Evolutionary conservation across 495 filamentous ascomycete genomes (phyloP).

Genomic region (Xanthoparmelia taractica): DNA sequence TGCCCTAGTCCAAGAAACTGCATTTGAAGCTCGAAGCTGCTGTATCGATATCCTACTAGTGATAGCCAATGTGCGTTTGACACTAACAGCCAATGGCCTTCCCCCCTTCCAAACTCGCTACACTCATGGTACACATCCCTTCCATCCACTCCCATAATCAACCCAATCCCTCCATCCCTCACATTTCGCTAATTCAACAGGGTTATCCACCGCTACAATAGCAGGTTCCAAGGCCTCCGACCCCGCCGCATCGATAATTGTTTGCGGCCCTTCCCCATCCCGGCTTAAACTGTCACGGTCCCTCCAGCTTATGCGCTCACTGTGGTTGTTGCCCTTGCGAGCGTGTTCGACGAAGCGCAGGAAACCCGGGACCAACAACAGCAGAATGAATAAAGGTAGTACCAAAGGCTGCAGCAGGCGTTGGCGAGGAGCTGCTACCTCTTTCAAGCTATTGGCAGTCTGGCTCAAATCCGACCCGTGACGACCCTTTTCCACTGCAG

Average conservation of each 20-base stretch:
- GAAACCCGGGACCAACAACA: neutral
- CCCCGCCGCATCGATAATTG: neutral
- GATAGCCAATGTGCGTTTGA: neutral
- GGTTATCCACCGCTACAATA: neutral
- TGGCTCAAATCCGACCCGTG: neutral
- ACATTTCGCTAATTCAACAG: neutral
- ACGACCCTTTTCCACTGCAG: neutral
- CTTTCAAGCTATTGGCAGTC: neutral
- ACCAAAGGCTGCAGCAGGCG: neutral
- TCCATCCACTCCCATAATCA: neutral
- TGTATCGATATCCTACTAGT: neutral
- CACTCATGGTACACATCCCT: neutral
- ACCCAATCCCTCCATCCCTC: constrained; percentile 6
- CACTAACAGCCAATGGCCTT: neutral
- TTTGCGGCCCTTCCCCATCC: neutral
- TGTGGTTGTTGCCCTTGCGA: neutral
- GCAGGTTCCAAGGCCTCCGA: neutral
- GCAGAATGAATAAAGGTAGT: neutral
- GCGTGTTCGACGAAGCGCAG: neutral
- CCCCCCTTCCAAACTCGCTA: neutral
- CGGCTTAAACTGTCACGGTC: neutral
- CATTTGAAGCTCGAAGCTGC: neutral
- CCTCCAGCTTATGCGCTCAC: neutral
- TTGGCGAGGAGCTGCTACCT: neutral
- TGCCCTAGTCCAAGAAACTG: neutral